Percentiles rank a stretch among this genome's conserved stretches.
Evolutionary conservation across 257 asterid species (phyloP).

Genomic region (Penstemon barbatus): DNA sequence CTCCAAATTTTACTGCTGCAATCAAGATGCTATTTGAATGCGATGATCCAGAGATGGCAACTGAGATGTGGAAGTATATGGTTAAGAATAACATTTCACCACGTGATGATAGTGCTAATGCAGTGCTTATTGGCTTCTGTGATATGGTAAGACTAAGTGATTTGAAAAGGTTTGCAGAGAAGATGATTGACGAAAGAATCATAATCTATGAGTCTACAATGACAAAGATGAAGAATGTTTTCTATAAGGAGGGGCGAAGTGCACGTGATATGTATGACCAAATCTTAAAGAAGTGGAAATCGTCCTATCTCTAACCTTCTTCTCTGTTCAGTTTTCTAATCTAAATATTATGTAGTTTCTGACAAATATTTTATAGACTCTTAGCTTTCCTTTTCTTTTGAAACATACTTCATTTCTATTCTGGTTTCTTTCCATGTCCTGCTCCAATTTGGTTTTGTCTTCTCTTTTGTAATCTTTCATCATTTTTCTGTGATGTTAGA

Average conservation of each 20-base stretch:
- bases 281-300: conserved; percentile 61
- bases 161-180: conserved; percentile 58
- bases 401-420: no score
- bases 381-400: no score
- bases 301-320: conserved; percentile 30
- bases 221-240: conserved; percentile 56
- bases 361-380: no score
- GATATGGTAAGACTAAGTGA: conserved; percentile 55
- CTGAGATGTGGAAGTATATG: conserved; percentile 74
- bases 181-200: conserved; percentile 61
- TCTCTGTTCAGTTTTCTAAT: no score
- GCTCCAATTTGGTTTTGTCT: no score
- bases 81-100: conserved; percentile 45
- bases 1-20: conserved; percentile 51
- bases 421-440: no score
- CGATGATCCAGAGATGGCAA: conserved; percentile 71
- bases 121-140: conserved; percentile 68
- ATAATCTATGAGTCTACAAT: conserved; percentile 58
- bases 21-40: conserved; percentile 59
- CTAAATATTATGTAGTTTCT: no score
- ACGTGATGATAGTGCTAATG: conserved; percentile 67
- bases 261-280: conserved; percentile 54
- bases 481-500: no score
- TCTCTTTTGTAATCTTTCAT: no score
- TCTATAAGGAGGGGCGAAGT: conserved; percentile 47